phyloP scores from a whole-genome alignment of 2,329 filamentous ascomycete genomes.

The Chrysosporium queenslandicum region DNA sequence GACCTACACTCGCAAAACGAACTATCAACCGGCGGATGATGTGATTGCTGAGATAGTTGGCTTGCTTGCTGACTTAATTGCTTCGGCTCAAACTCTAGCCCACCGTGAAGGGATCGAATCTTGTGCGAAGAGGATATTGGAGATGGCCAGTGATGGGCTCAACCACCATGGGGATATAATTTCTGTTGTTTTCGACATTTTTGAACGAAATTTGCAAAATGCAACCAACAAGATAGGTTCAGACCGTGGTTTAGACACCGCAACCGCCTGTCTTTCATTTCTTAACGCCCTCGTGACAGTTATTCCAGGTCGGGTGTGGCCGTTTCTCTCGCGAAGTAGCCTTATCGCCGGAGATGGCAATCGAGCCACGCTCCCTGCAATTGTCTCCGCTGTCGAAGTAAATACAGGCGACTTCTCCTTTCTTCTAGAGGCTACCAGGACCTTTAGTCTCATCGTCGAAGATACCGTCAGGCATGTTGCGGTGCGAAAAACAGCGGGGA shows the following conservation, averaged over 20 bases:
- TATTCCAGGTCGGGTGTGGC: conserved; percentile 81
- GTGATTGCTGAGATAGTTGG: conserved; percentile 63
- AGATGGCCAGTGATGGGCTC: conserved; percentile 42
- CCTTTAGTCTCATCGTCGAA: conserved; percentile 67
- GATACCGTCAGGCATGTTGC: conserved; percentile 55
- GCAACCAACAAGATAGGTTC: conserved; percentile 50
- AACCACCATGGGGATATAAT: conserved; percentile 56
- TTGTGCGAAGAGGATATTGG: conserved; percentile 37
- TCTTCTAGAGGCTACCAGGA: conserved; percentile 58
- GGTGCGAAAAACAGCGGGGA: conserved; percentile 32
- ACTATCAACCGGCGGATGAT: conserved; percentile 46
- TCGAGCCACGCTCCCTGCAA: conserved; percentile 63
- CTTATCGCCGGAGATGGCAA: conserved; percentile 68
- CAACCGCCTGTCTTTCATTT: conserved; percentile 71
- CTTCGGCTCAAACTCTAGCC: conserved; percentile 28
- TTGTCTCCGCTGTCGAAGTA: conserved; percentile 75
- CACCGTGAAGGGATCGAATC: conserved; percentile 29
- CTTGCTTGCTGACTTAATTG: conserved; percentile 61
- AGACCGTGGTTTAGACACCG: conserved; percentile 55
- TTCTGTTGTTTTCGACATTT: conserved; percentile 69
- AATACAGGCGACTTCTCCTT: conserved; percentile 67
- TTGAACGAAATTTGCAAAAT: conserved; percentile 55
- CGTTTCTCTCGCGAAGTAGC: conserved; percentile 70
- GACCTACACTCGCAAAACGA: conserved; percentile 41
- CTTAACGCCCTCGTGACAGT: conserved; percentile 59